phyloP scores from a whole-genome alignment of 805 yeast genomes.

The Candida methanosorbosa region DNA sequence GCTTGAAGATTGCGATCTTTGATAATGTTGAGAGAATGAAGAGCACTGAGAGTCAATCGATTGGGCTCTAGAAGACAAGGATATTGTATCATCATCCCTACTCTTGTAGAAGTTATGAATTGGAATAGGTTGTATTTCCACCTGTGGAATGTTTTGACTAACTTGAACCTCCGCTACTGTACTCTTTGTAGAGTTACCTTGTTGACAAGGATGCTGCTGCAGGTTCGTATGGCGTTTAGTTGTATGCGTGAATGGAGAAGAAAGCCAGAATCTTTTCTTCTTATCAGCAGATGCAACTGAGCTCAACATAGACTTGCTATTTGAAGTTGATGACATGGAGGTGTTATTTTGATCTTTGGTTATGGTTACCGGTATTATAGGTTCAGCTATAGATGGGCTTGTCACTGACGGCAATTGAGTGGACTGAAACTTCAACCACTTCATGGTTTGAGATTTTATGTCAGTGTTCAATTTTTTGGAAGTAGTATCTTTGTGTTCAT shows the following conservation, averaged over 20 bases:
- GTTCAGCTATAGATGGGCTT: not conserved
- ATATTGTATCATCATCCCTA: no score
- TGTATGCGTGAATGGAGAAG: not conserved
- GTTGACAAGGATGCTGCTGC: no score
- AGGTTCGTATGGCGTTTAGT: no score
- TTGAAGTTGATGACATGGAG: not conserved
- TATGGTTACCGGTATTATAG: not conserved
- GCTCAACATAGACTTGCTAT: not conserved
- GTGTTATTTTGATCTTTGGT: not conserved
- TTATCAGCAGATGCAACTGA: not conserved
- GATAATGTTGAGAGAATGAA: conserved; percentile 1
- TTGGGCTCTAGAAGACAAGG: no score
- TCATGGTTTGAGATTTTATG: conserved; percentile 21
- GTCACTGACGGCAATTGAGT: no score
- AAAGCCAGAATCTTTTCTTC: not conserved
- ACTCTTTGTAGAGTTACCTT: no score
- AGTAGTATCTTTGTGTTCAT: not conserved
- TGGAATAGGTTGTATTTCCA: not conserved
- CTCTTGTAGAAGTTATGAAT: not conserved
- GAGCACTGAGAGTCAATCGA: no score
- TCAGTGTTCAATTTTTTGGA: no score
- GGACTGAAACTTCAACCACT: conserved; percentile 16
- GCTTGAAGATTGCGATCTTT: not conserved
- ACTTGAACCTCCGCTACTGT: not conserved
- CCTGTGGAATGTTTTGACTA: not conserved